Evolutionary conservation across 176 grass and related monocot genomes (phyloP).

Genomic region (Hsuehochloa calcarea): DNA sequence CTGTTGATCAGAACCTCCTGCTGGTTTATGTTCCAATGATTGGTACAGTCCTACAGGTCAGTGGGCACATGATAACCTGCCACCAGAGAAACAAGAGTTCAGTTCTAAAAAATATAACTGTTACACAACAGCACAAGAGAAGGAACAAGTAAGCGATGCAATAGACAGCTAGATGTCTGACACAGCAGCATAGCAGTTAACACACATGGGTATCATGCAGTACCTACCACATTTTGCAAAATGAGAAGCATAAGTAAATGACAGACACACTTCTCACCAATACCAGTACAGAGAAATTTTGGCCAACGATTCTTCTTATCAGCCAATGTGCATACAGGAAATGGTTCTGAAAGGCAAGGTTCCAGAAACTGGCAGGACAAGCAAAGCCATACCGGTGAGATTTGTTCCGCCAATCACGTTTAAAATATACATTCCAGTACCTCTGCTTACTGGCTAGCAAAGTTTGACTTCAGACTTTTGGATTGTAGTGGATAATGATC

Average conservation of each 20-base stretch:
- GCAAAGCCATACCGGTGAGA: background rate
- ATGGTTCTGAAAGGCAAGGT: conserved; percentile 2
- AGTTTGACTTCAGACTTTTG: background rate
- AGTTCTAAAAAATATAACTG: conserved; percentile 16
- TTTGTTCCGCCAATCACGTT: background rate
- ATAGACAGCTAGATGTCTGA: conserved; percentile 6
- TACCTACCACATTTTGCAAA: background rate
- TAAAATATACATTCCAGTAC: background rate
- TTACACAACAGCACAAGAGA: background rate
- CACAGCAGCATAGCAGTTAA: conserved; percentile 7
- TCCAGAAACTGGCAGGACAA: background rate
- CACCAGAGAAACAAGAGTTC: conserved; percentile 22
- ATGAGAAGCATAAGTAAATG: background rate
- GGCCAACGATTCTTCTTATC: background rate
- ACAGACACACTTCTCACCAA: background rate
- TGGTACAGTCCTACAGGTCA: background rate
- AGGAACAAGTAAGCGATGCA: conserved; percentile 10
- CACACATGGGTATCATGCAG: background rate
- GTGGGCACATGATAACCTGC: background rate
- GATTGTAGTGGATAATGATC: background rate
- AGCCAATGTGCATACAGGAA: background rate
- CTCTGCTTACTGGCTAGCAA: background rate
- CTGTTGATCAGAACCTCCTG: background rate
- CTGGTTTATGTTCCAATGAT: conserved; percentile 8
- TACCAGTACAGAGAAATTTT: background rate